Base-by-base conservation (phyloP, 2,329 filamentous ascomycete genomes). In the Fusarium euwallaceae region DNA sequence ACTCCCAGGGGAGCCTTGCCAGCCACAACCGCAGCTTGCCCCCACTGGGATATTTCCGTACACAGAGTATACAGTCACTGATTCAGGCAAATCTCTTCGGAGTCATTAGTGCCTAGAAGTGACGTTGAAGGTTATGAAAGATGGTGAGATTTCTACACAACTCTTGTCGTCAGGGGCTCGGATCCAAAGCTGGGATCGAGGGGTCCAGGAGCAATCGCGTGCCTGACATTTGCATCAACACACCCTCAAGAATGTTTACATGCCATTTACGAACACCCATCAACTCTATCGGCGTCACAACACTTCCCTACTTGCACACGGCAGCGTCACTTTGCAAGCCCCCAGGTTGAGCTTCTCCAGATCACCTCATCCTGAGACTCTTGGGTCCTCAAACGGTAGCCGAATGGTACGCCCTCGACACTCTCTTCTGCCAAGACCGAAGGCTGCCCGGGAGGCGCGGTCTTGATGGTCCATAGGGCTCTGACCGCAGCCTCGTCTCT, bases 381-480 rank as follows among this genome's bases (percentile, higher is more conserved):
- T 53, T 29, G 17, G 10, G 27, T n/a, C 17, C 56, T 27, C 16
- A n/a, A 45, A 51, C 51, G 37, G 58, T 56, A 16, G 66, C 36
- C 24, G 27, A 11, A 61, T 39, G 51, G 51, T 51, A 27, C 45
- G 37, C 32, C 55, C 67, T 60, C 22, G 45, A 67, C 59, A 24
- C 22, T 60, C 41, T 67, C 34, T 14, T 22, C 29, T 61, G 64
- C 59, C 59, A 70, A 64, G 60, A 22, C 24, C 27, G 24, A 61
- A 36, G 36, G 39, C 36, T 24, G 53, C 17, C 27, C 17, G n/a
- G 20, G 58, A 61, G 58, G 24, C 37, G 41, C 24, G 39, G 56
- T 27, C 36, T 32, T 41, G n/a, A 27, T 61, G 39, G 27, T 61
- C 39, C 37, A 43, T 61, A 29, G 48, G 27, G 48, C 48, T 53